Conservation (phyloP, 164 flowering plant species). For the Hamamelis virginiana region DNA sequence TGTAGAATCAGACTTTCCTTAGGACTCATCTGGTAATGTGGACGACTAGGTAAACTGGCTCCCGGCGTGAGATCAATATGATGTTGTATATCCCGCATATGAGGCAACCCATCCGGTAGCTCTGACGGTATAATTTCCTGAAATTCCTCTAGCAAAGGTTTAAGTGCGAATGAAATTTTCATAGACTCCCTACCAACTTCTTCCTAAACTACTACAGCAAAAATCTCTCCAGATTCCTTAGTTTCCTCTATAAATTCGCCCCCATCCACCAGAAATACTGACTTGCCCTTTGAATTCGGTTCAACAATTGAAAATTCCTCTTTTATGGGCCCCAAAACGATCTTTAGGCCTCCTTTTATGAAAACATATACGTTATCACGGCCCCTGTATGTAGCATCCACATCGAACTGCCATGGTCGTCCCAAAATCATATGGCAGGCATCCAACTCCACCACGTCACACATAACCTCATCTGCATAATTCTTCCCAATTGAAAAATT, state of each 20-base stretch:
- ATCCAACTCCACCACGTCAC: not conserved
- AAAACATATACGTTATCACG: not conserved
- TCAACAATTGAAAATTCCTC: not conserved
- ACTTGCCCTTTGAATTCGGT: not conserved
- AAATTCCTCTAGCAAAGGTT: not conserved
- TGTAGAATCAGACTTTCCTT: not conserved
- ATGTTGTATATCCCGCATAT: not conserved
- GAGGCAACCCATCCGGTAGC: not conserved
- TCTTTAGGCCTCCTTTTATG: not conserved
- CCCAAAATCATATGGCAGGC: constrained; percentile 1
- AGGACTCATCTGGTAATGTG: not conserved
- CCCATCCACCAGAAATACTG: not conserved
- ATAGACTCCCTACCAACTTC: not conserved
- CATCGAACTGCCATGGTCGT: not conserved
- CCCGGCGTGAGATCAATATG: not conserved
- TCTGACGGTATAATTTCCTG: not conserved
- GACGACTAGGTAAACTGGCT: not conserved
- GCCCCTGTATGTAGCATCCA: not conserved
- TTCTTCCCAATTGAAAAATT: not conserved
- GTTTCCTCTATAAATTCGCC: not conserved
- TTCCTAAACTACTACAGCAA: not conserved
- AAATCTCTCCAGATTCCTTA: not conserved
- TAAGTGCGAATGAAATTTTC: not conserved
- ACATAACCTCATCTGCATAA: not conserved
- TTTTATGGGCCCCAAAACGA: not conserved